Evolutionary conservation across 2,329 filamentous ascomycete species (phyloP), one percentile per base, ranked within the genome.

Genomic region (Pestalotiopsis sp.): DNA sequence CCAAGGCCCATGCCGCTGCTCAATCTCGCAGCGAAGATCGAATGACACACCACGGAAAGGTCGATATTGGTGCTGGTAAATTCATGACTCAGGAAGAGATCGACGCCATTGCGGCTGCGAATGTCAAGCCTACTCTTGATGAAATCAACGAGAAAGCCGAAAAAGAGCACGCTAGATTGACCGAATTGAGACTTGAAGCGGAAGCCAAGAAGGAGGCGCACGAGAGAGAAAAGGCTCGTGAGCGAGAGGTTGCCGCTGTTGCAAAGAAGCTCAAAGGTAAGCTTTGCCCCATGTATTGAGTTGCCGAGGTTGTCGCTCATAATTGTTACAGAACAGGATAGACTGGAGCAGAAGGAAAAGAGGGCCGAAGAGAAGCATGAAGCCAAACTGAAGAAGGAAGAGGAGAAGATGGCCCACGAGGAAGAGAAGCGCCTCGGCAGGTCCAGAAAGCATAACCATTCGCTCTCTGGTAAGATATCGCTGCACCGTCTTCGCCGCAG

Each of bases 141-240:
- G 93, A 97, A 72, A 96, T 98, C 70, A 90, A 91, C 66, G 90
- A 93, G 65, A 93, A 91, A 76, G 93, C 93, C 0, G 92, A 94
- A 75, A 85, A 86, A 70, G 91, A 94, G 77, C 85, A 88, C 52
- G 92, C 91, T 63, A 86, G 90, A 69, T 86, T 92, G 70, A 84
- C 90, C 61, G 88, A 90, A 71, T 80, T 88, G 12, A 86, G 87
- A 57, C 77, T 90, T 20, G 91, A 94, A 69, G 84, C 89, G 70
- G 90, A 93, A 68, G 85, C 90, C 71, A 86, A 87, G 73, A 86
- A 91, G 76, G 86, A 90, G 66, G 85, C 90, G 64, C 86, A 87
- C 73, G 76, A 82, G 77, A 80, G 76, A 73, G 80, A 82, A 74
- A 87, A 83, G 79, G 80, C 80, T 6, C 82, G 85, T 12, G 85